Evolutionary conservation across 2,329 filamentous ascomycete genomes (phyloP).

Genomic region (Paraphaeosphaeria sporulosa): DNA sequence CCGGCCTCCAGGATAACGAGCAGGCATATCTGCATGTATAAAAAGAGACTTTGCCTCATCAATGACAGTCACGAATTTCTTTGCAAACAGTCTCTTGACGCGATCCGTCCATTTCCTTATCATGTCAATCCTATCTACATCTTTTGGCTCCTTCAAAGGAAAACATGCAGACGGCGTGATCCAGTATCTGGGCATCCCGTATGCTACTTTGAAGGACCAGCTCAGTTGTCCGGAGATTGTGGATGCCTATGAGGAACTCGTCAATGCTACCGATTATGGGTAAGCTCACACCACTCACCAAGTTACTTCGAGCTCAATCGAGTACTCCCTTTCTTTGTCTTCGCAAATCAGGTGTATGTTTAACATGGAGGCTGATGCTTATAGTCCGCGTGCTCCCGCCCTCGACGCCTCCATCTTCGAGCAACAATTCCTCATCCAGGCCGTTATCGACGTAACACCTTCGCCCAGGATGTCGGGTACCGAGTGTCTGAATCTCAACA

Average conservation of each 20-base stretch:
- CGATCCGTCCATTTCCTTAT: not conserved
- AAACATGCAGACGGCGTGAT: conserved; percentile 23
- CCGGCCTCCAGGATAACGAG: not conserved
- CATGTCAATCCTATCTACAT: conserved; percentile 13
- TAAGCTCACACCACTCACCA: conserved; percentile 17
- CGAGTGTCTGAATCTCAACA: conserved; percentile 60
- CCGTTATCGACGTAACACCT: conserved; percentile 20
- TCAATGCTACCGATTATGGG: conserved; percentile 44
- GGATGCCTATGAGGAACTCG: conserved; percentile 19
- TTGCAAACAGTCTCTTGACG: too few species aligned
- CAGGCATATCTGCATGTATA: not conserved
- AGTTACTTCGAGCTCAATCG: not conserved
- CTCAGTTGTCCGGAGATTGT: conserved; percentile 39
- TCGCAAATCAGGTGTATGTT: not conserved
- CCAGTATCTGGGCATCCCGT: conserved; percentile 44
- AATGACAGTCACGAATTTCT: not conserved
- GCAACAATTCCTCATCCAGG: conserved; percentile 31
- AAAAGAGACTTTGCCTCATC: not conserved
- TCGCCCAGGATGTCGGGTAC: conserved; percentile 51
- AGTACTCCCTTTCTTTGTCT: not conserved
- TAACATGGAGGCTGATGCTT: not conserved
- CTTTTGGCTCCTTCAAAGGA: conserved; percentile 23
- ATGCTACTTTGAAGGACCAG: conserved; percentile 41
- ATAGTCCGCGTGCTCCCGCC: conserved; percentile 27
- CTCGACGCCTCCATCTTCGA: conserved; percentile 28